Conservation (phyloP, 306 rosid genomes). For the Trichosanthes cucumerina region DNA sequence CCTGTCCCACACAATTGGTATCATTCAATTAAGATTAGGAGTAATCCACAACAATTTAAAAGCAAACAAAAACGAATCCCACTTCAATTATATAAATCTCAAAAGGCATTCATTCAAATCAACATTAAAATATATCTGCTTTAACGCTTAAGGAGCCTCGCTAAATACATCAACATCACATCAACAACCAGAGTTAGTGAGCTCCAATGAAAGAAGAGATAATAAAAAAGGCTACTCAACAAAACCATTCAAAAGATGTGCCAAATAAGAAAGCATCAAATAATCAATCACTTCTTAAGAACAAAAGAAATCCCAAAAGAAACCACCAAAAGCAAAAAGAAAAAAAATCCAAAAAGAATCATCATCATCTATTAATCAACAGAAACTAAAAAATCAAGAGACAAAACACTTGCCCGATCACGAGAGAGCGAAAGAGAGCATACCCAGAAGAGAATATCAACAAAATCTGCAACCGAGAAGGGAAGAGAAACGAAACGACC, state of each 20-base stretch:
- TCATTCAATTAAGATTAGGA: not conserved
- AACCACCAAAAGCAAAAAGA: not conserved
- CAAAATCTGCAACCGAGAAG: not conserved
- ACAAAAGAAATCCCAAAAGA: not conserved
- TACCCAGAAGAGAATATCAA: constrained; percentile 1
- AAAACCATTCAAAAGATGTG: not conserved
- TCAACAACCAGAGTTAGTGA: not conserved
- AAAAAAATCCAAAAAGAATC: not conserved
- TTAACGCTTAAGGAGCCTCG: not conserved
- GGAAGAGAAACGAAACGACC: not conserved
- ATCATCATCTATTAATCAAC: not conserved
- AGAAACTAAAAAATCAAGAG: not conserved
- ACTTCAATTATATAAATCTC: not conserved
- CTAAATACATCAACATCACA: not conserved
- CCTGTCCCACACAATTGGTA: not conserved
- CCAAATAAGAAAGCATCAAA: not conserved
- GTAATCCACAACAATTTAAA: not conserved
- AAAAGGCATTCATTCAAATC: not conserved
- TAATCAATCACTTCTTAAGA: not conserved
- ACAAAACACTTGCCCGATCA: not conserved
- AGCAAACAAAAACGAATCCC: not conserved
- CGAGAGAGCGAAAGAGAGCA: not conserved
- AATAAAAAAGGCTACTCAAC: not conserved
- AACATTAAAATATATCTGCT: not conserved
- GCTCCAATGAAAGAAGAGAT: not conserved